These are phyloP conservation scores for Debaryomyces hansenii DNA, from an alignment of 805 yeast genomes.

Conservation along the genomic window DNA sequence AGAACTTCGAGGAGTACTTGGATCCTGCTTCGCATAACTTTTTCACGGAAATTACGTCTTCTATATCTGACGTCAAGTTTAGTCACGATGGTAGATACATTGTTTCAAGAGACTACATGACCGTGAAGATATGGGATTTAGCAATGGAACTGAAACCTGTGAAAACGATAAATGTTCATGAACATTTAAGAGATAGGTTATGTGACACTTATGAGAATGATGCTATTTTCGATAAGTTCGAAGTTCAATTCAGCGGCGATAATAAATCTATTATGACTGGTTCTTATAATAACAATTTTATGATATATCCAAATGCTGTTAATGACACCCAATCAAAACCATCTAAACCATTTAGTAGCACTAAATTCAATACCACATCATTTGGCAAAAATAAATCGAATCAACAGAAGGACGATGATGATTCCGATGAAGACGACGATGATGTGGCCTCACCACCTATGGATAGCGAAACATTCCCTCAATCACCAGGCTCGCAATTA, in stretches of 20 bases:
- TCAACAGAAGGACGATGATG: slow-evolving; percentile 9
- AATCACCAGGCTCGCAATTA: slow-evolving; percentile 31
- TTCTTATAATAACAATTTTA: slow-evolving; percentile 92
- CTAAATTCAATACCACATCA: slow-evolving; percentile 2
- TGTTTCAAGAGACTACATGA: slow-evolving; percentile 96
- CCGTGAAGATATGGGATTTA: slow-evolving; percentile 97
- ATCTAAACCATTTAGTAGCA: background rate
- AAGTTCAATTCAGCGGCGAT: slow-evolving; percentile 93
- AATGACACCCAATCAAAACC: slow-evolving; percentile 14
- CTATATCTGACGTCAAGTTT: slow-evolving; percentile 91
- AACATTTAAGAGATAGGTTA: slow-evolving; percentile 85
- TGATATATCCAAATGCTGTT: slow-evolving; percentile 89
- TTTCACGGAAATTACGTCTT: slow-evolving; percentile 94
- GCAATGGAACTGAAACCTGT: slow-evolving; percentile 95
- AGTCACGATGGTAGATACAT: slow-evolving; percentile 90
- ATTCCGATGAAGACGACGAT: slow-evolving; percentile 25
- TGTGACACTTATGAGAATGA: slow-evolving; percentile 98
- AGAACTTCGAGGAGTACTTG: slow-evolving; percentile 85
- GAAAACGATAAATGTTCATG: slow-evolving; percentile 93
- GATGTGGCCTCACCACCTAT: slow-evolving; percentile 30
- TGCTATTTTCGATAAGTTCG: slow-evolving; percentile 97
- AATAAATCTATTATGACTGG: slow-evolving; percentile 93
- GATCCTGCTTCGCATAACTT: slow-evolving; percentile 93
- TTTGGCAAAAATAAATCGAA: background rate
- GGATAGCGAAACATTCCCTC: slow-evolving; percentile 24